Percentiles rank a stretch among this genome's conserved stretches.
These are phyloP conservation scores for Fragilaria radians DNA, from an alignment of 108 stramenopile species.

Conservation along the genomic window DNA sequence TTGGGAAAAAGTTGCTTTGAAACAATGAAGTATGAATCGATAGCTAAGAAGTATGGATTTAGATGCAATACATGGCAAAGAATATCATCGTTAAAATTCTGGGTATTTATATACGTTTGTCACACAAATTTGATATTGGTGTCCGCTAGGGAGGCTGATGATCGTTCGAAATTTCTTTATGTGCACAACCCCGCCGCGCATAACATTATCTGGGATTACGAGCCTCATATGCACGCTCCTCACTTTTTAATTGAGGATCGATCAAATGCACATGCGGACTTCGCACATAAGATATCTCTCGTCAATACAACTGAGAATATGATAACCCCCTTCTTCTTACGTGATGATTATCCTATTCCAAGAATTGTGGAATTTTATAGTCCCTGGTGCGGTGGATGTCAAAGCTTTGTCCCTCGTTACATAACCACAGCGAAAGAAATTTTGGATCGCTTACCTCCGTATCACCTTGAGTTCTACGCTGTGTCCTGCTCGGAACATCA, in stretches of 20 bases:
- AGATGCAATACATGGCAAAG: too few species aligned
- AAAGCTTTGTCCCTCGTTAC: conserved; percentile 52
- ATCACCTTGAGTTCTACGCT: conserved; percentile 44
- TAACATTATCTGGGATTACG: conserved; percentile 1
- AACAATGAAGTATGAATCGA: too few species aligned
- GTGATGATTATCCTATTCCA: conserved; percentile 33
- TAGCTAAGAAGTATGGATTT: too few species aligned
- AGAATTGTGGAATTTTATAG: conserved; percentile 69
- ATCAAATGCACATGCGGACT: background rate
- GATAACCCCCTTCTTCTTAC: conserved; percentile 1
- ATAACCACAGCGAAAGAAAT: conserved; percentile 41
- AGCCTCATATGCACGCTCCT: conserved; percentile 5
- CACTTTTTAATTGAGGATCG: background rate
- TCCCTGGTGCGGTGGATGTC: conserved; percentile 71
- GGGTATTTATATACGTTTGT: too few species aligned
- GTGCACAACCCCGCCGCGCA: background rate
- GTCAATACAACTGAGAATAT: background rate
- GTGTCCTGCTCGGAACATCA: conserved; percentile 59
- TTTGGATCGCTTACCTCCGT: conserved; percentile 15
- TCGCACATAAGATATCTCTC: background rate
- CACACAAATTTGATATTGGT: too few species aligned
- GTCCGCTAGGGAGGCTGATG: conserved; percentile 6
- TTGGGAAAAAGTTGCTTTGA: too few species aligned
- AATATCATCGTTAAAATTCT: too few species aligned
- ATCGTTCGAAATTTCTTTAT: conserved; percentile 3